Evolutionary conservation across 1,284 basidiomycete genomes (phyloP).

Genomic region (Naganishia sp.): DNA sequence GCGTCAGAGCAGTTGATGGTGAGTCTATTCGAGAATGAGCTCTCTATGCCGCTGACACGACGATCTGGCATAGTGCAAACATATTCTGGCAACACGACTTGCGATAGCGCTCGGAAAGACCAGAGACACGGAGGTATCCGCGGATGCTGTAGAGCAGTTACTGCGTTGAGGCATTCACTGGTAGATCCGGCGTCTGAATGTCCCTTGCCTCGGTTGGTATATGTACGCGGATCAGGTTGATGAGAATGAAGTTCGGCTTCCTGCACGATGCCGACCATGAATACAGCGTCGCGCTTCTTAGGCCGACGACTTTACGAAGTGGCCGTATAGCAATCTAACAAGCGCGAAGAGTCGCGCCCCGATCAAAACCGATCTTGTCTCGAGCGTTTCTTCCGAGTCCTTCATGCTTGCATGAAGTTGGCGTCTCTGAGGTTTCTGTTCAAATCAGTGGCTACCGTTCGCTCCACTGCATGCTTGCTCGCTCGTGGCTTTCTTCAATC

Average conservation of each 20-base stretch:
- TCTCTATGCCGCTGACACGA: not conserved
- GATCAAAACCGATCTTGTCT: not conserved
- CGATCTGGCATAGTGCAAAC: conserved; percentile 20
- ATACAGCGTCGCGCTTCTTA: not conserved
- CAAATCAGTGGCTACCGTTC: not conserved
- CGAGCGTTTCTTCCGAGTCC: conserved; percentile 17
- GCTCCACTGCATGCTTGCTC: conserved; percentile 20
- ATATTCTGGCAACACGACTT: conserved; percentile 22
- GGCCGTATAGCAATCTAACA: conserved; percentile 1
- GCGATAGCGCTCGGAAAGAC: conserved; percentile 11
- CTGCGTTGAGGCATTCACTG: conserved; percentile 4
- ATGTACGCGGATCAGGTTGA: too few species aligned
- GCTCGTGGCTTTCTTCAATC: not conserved
- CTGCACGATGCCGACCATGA: too few species aligned
- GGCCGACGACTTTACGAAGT: not conserved
- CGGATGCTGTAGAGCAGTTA: conserved; percentile 17
- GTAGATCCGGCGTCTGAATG: too few species aligned
- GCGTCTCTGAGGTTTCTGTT: too few species aligned
- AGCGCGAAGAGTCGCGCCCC: conserved; percentile 19
- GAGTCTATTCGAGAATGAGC: not conserved
- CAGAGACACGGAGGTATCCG: conserved; percentile 5
- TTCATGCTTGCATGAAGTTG: not conserved
- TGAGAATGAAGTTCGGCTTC: too few species aligned
- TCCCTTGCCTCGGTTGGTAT: too few species aligned
- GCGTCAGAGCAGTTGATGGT: conserved; percentile 30